A percentile compares a stretch with the other conserved stretches of the same genome.
phyloP scores from a whole-genome alignment of 2,329 filamentous ascomycete species.

The Calonectria henricotiae region DNA sequence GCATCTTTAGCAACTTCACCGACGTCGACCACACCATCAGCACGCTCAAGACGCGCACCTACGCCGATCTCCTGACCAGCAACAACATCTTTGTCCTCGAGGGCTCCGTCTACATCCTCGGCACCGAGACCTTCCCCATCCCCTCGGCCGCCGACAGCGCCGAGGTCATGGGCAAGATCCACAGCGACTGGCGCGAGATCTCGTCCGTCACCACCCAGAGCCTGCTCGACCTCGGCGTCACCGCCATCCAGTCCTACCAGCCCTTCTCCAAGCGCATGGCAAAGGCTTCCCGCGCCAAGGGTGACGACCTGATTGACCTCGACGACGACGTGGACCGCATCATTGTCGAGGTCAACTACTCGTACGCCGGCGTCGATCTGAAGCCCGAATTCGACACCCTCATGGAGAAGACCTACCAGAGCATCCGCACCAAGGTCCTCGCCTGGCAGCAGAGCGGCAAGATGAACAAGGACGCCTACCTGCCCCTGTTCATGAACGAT shows the following conservation, averaged over 20 bases:
- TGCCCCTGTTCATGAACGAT: slow-evolving; percentile 65
- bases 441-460: slow-evolving; percentile 55
- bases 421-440: slow-evolving; percentile 11
- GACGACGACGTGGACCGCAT: slow-evolving; percentile 61
- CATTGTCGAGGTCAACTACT: slow-evolving; percentile 64
- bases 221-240: slow-evolving; percentile 34
- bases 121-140: slow-evolving; percentile 59
- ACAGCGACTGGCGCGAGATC: slow-evolving; percentile 54
- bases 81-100: slow-evolving; percentile 50
- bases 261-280: slow-evolving; percentile 60
- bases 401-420: slow-evolving; percentile 30
- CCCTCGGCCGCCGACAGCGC: slow-evolving; percentile 51
- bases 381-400: slow-evolving; percentile 43
- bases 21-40: slow-evolving; percentile 58
- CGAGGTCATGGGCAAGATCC: slow-evolving; percentile 51
- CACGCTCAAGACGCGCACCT: slow-evolving; percentile 66
- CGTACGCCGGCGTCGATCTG: slow-evolving; percentile 55
- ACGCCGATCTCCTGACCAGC: slow-evolving; percentile 60
- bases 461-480: slow-evolving; percentile 56
- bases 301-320: slow-evolving; percentile 60
- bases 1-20: slow-evolving; percentile 71
- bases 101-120: slow-evolving; percentile 54
- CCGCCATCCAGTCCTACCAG: slow-evolving; percentile 59
- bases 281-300: slow-evolving; percentile 52
- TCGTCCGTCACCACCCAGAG: not conserved